Percentiles rank a stretch among this genome's conserved stretches.
Conservation (phyloP, 768 basidiomycete genomes). For the Lactarius akahatsu region DNA sequence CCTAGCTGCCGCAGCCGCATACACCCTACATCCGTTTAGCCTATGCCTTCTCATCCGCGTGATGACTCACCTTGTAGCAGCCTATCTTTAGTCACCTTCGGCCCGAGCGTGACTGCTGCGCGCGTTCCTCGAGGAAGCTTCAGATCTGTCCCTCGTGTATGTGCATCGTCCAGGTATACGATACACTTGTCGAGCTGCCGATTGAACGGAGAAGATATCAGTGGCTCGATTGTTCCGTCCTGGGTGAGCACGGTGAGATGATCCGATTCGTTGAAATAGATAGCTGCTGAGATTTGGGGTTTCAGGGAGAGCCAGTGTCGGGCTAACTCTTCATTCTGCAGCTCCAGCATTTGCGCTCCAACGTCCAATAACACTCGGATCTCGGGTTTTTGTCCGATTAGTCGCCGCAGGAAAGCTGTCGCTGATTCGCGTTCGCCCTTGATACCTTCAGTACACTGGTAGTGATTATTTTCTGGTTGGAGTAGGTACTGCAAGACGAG, state of each 20-base stretch:
- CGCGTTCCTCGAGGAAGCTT: neutral
- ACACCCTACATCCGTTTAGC: neutral
- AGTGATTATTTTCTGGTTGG: constrained; percentile 42
- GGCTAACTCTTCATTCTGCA: constrained; percentile 44
- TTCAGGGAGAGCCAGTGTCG: constrained; percentile 41
- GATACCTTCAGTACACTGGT: constrained; percentile 30
- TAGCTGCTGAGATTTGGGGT: constrained; percentile 39
- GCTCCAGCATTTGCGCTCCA: constrained; percentile 56
- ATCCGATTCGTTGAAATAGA: constrained; percentile 37
- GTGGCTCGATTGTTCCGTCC: constrained; percentile 37
- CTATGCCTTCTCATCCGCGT: neutral
- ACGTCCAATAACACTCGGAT: constrained; percentile 54
- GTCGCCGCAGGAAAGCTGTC: constrained; percentile 34
- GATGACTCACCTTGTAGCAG: constrained; percentile 45
- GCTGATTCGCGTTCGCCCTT: constrained; percentile 25
- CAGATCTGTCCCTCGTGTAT: constrained; percentile 4
- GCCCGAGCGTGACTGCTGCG: neutral
- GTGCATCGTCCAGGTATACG: neutral
- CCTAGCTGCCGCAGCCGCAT: neutral
- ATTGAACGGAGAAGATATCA: constrained; percentile 37
- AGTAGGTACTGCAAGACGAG: constrained; percentile 43
- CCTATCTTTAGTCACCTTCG: neutral
- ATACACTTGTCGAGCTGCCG: neutral
- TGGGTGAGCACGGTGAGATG: constrained; percentile 30
- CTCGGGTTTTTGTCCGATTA: constrained; percentile 39